Percentiles rank a stretch among this genome's conserved stretches.
phyloP scores from a whole-genome alignment of 2,329 filamentous ascomycete species.

The Trichocomaceae sp. region DNA sequence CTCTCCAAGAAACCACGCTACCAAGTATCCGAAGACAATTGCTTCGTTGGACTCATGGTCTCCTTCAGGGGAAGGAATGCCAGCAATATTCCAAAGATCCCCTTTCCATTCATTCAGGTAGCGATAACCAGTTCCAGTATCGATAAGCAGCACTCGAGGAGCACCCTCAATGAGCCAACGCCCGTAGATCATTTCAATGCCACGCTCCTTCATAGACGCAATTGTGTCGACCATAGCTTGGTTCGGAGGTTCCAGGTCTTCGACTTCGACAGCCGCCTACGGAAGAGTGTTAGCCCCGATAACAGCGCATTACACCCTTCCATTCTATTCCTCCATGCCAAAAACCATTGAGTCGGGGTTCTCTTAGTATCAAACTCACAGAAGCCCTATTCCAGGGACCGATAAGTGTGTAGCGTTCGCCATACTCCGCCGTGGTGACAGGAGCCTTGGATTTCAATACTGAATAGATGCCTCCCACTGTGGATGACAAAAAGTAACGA shows the following conservation, averaged over 20 bases:
- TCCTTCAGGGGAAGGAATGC: conserved; percentile 84
- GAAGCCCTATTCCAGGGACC: conserved; percentile 89
- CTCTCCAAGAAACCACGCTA: conserved; percentile 97
- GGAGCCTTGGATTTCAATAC: conserved; percentile 98
- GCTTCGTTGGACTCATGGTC: conserved; percentile 97
- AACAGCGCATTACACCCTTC: not conserved
- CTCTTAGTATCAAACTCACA: conserved; percentile 46
- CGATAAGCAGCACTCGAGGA: conserved; percentile 85
- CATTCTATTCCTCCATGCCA: conserved; percentile 12
- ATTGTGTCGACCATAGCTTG: conserved; percentile 76
- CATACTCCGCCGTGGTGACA: conserved; percentile 97
- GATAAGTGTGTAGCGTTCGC: conserved; percentile 90
- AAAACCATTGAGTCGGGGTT: conserved; percentile 2
- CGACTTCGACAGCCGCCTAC: conserved; percentile 94
- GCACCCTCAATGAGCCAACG: conserved; percentile 97
- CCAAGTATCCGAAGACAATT: conserved; percentile 93
- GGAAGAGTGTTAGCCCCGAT: conserved; percentile 1
- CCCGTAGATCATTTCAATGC: conserved; percentile 84
- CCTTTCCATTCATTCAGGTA: conserved; percentile 95
- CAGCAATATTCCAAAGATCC: conserved; percentile 86
- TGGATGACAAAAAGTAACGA: conserved; percentile 8
- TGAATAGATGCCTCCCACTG: conserved; percentile 97
- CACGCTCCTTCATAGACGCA: conserved; percentile 84
- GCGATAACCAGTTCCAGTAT: conserved; percentile 86
- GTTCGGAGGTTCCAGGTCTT: conserved; percentile 78